Evolutionary conservation across 345 rosid species (phyloP).

Genomic region (Eucalyptus urophylla): DNA sequence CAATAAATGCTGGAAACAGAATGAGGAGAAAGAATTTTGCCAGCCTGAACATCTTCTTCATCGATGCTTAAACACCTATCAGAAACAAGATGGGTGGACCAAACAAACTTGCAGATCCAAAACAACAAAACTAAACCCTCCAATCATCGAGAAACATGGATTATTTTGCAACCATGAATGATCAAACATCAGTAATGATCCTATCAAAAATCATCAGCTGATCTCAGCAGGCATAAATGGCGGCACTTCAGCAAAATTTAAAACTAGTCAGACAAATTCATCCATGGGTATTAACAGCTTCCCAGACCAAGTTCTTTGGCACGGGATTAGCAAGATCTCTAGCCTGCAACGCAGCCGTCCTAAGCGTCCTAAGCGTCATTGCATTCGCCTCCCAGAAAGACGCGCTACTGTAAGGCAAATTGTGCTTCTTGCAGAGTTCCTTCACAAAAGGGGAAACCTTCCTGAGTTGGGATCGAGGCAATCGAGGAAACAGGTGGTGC

Average conservation of each 20-base stretch:
- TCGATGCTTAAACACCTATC: neutral
- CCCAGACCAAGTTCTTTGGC: slow-evolving; percentile 76
- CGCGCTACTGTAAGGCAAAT: slow-evolving; percentile 63
- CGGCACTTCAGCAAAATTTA: neutral
- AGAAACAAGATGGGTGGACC: neutral
- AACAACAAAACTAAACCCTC: neutral
- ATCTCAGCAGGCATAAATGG: neutral
- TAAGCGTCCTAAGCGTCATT: slow-evolving; percentile 53
- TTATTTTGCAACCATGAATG: neutral
- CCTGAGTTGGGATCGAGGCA: slow-evolving; percentile 80
- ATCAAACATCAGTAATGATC: neutral
- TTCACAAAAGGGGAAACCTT: slow-evolving; percentile 54
- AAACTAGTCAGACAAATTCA: slow-evolving; percentile 6
- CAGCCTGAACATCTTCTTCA: neutral
- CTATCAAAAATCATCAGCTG: neutral
- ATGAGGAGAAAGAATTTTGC: neutral
- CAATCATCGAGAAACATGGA: neutral
- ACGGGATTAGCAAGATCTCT: slow-evolving; percentile 51
- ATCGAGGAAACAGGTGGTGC: slow-evolving; percentile 72
- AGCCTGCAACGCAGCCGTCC: slow-evolving; percentile 72
- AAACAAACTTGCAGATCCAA: neutral
- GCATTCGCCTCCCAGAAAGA: slow-evolving; percentile 80
- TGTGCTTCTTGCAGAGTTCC: slow-evolving; percentile 90
- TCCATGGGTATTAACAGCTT: slow-evolving; percentile 87
- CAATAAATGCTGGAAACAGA: neutral